Base-by-base conservation (phyloP, 2,329 filamentous ascomycete genomes). In the Colletotrichum abscissum region DNA sequence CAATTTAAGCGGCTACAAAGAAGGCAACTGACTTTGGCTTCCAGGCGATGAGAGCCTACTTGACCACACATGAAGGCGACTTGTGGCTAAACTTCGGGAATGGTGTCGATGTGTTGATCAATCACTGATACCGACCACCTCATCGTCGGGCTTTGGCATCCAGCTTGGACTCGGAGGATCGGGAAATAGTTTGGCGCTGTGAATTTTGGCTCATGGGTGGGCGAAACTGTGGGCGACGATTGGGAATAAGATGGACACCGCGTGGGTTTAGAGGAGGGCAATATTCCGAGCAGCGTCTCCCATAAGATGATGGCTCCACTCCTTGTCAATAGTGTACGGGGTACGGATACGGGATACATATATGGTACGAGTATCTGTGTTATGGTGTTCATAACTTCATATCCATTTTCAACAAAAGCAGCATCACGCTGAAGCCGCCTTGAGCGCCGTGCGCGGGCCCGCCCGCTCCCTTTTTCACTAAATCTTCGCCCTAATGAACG, bases 121-220 rank as follows among this genome's bases (percentile, higher is more conserved):
- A 9, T 35, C 12, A 35, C 3, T 35, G 33, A 12, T 35, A 35
- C 33, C 33, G 33, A 11, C 33, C 12, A 11, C 12, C 33, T 35
- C 33, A 49, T 49, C 19, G n/a, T n/a, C 42, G 12, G 28, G 52
- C 28, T 16, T 59, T 57, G 35, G 58, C 42, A n/a, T 49, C 8
- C 8, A 49, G 19, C 26, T 35, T 22, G 33, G n/a, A 7, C 67
- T 57, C 60, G 67, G 19, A 35, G 49, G 24, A 46, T 65, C 58
- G 58, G 58, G 58, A 33, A 63, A 70, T 54, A 70, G 60, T 57
- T 64, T 52, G 38, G 60, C 22, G 54, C n/a, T 33, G 8, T n/a
- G 42, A 49, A 49, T 16, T 42, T 42, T 42, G 60, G 28, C 42
- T n/a, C 19, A 19, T n/a, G 42, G 33, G 33, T 42, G 49, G 62